phyloP scores from a whole-genome alignment of 75 land plant genomes.

The Picea glauca region DNA sequence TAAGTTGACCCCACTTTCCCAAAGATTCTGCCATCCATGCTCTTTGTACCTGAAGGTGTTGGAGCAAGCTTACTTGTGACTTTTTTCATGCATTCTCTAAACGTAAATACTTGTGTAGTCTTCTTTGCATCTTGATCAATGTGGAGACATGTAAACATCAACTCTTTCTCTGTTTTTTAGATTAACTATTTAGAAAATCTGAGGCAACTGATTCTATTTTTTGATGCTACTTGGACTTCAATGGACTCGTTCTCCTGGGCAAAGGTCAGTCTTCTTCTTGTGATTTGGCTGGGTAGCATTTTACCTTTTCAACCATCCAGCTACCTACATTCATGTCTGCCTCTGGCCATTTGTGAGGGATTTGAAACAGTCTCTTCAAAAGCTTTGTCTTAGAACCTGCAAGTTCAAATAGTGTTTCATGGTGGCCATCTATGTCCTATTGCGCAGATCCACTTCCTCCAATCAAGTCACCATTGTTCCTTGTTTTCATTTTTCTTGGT shows the following conservation, averaged over 20 bases:
- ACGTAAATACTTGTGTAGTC: constrained; percentile 5
- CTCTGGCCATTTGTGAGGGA: background rate
- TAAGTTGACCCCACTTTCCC: background rate
- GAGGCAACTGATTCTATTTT: background rate
- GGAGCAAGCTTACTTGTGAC: constrained; percentile 8
- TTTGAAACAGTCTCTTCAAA: background rate
- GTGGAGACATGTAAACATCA: background rate
- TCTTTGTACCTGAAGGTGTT: background rate
- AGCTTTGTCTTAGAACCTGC: too few relatives aligned
- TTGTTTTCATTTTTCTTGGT: constrained; percentile 4
- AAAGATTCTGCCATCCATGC: background rate
- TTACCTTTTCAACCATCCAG: background rate
- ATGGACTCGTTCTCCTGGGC: background rate
- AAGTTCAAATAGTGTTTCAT: background rate
- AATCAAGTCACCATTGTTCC: constrained; percentile 7
- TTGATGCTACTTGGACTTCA: background rate
- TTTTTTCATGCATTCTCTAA: constrained; percentile 9
- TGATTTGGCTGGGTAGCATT: background rate
- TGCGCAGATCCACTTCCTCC: background rate
- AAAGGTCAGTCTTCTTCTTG: background rate
- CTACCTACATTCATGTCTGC: background rate
- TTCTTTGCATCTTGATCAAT: background rate
- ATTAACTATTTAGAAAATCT: background rate
- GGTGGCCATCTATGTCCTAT: background rate
- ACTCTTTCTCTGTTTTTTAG: background rate